Percentiles rank a stretch among this genome's conserved stretches.
phyloP scores from a whole-genome alignment of 345 rosid genomes.

The Clarkia xantiana region DNA sequence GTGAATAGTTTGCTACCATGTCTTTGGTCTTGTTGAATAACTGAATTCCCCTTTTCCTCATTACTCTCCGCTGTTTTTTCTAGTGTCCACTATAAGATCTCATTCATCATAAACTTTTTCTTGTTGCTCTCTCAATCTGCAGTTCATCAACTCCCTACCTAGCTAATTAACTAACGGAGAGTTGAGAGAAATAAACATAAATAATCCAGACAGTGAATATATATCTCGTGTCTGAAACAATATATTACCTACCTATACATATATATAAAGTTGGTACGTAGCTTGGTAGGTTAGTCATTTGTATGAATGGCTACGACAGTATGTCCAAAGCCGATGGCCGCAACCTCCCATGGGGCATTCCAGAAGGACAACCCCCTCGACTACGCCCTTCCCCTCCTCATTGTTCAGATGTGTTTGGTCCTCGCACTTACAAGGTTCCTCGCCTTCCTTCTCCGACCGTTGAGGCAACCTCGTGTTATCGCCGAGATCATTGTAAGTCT shows the following conservation, averaged over 20 bases:
- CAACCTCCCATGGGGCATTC: slow-evolving; percentile 59
- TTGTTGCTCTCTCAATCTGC: not conserved
- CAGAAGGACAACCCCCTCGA: slow-evolving; percentile 59
- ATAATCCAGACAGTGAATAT: no score
- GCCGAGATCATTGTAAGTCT: slow-evolving; percentile 63
- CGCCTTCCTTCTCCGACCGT: slow-evolving; percentile 40
- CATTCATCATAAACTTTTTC: no score
- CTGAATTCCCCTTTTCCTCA: no score
- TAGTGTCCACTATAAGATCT: not conserved
- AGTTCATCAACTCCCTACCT: no score
- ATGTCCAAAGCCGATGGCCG: slow-evolving; percentile 41
- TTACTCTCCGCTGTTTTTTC: not conserved
- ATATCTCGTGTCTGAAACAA: no score
- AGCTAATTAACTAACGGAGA: no score
- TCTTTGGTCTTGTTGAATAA: no score
- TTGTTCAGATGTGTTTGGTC: slow-evolving; percentile 51
- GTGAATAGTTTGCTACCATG: no score
- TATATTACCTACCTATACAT: no score
- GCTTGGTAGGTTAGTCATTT: no score
- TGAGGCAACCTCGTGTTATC: slow-evolving; percentile 56
- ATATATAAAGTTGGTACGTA: no score
- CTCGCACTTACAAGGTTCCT: slow-evolving; percentile 40
- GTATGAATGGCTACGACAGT: not conserved
- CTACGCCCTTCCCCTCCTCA: slow-evolving; percentile 53
- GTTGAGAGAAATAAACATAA: no score